Evolutionary conservation across 495 filamentous ascomycete genomes (phyloP).

Genomic region (Durotheca rogersii): DNA sequence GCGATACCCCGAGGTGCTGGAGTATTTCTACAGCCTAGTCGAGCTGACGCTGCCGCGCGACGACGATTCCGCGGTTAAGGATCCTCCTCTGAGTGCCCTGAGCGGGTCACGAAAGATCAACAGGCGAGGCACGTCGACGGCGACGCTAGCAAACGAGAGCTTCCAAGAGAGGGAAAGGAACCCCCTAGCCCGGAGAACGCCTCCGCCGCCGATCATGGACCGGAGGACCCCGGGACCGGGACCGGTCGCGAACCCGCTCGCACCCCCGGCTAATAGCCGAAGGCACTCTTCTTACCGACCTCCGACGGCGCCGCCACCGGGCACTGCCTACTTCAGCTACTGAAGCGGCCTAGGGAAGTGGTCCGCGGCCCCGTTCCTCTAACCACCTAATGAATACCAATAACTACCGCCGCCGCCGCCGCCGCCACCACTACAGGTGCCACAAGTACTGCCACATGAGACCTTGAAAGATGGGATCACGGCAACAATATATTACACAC

Average conservation of each 20-base stretch:
- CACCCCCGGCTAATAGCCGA: slow-evolving; percentile 27
- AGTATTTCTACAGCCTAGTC: slow-evolving; percentile 69
- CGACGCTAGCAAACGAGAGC: slow-evolving; percentile 28
- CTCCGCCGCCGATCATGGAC: slow-evolving; percentile 34
- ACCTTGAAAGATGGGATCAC: slow-evolving; percentile 31
- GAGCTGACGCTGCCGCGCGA: slow-evolving; percentile 59
- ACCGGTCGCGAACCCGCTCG: slow-evolving; percentile 34
- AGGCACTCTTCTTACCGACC: slow-evolving; percentile 31
- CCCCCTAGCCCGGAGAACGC: slow-evolving; percentile 31
- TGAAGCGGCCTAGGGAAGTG: too few relatives aligned
- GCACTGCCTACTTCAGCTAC: slow-evolving; percentile 15
- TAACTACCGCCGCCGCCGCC: too few relatives aligned
- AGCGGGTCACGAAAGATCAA: slow-evolving; percentile 43
- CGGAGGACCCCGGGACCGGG: slow-evolving; percentile 34
- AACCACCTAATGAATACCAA: too few relatives aligned
- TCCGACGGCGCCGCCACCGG: slow-evolving; percentile 25
- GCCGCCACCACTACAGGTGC: too few relatives aligned
- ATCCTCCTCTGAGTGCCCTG: slow-evolving; percentile 57
- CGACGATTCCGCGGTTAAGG: slow-evolving; percentile 53
- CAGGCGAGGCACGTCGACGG: slow-evolving; percentile 37
- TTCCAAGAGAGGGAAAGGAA: slow-evolving; percentile 32
- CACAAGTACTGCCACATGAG: too few relatives aligned
- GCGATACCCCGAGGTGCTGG: slow-evolving; percentile 70
- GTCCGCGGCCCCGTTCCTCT: too few relatives aligned
- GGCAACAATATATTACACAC: slow-evolving; percentile 20